Percentiles rank a stretch among this genome's conserved stretches.
These are phyloP conservation scores for Fraxinus ornus DNA, from an alignment of 305 asterid genomes.

Conservation along the genomic window DNA sequence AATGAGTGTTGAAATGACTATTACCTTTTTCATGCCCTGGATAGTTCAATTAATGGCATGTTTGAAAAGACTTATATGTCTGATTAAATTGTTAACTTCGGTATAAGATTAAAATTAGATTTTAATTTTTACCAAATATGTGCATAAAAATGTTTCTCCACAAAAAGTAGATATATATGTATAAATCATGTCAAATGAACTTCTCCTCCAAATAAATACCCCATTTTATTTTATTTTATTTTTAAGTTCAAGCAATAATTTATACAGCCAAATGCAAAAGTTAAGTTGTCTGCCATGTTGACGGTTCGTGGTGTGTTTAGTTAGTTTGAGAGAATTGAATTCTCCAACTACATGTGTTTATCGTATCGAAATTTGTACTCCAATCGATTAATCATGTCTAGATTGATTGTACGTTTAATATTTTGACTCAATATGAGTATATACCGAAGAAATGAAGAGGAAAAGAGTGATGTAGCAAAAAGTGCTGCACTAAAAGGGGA, in stretches of 20 bases:
- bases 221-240: no score
- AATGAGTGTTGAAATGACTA: no score
- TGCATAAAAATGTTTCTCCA: neutral
- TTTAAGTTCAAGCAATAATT: neutral
- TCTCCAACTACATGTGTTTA: neutral
- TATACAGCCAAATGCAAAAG: neutral
- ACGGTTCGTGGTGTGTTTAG: neutral
- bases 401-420: neutral
- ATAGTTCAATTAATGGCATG: neutral
- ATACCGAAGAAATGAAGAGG: neutral
- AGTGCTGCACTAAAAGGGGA: neutral
- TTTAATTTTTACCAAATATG: no score
- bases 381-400: neutral
- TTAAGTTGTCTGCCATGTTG: neutral
- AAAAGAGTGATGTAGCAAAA: neutral
- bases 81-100: no score
- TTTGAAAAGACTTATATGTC: neutral
- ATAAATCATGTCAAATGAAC: neutral
- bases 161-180: no score
- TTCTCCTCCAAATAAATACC: neutral
- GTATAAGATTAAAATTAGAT: no score
- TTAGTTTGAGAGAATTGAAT: neutral
- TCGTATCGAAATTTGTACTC: neutral
- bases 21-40: neutral
- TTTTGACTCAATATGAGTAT: neutral